Evolutionary conservation across 2,329 filamentous ascomycete species (phyloP), one percentile per base, ranked within the genome.

Genomic region (Colletotrichum destructivum): DNA sequence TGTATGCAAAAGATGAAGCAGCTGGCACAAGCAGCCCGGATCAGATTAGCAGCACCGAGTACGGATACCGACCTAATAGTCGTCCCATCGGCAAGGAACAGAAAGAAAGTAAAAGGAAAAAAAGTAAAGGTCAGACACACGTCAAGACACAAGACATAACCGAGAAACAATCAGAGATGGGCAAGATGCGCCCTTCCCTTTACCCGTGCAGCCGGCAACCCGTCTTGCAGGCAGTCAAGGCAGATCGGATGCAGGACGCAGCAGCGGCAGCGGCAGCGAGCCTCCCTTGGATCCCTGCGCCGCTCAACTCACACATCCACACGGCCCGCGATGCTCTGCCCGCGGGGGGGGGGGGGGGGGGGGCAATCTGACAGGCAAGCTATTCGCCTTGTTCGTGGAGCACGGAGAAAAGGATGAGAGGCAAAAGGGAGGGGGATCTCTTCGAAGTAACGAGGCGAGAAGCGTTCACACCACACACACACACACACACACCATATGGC

Each of bases 181-280:
- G 44, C 42, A 47, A 38, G 46, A 51, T 23, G 59, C 46, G 46
- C 44, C 59, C 44, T 49, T 56, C 18, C 59, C 59, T 49, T 56
- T 40, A 35, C 59, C 62, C 26, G 62, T 56, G 54, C 62, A 59
- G 46, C 60, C 31, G 44, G 31, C 62, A 69, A 66, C 62, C 31
- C 54, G 54, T 40, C 55, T 66, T 66, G 40, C 67, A 69, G 62
- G 31, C 31, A 60, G 31, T 18, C 59, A 42, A 66, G 67, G 31
- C 23, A 55, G 31, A 18, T 46, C 52, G 59, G 52, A 46, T 57
- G 62, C 52, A 57, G 40, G 38, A 54, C 40, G 60, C 35, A 21
- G 46, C 46, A 13, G 31, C 35, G 31, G 31, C 31, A 31, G 46
- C 60, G 9, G 31, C 35, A 42, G n/a, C 13, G 13, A n/a, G 31